phyloP scores from a whole-genome alignment of 2,329 filamentous ascomycete genomes.

The Lasiodiplodia gonubiensis region DNA sequence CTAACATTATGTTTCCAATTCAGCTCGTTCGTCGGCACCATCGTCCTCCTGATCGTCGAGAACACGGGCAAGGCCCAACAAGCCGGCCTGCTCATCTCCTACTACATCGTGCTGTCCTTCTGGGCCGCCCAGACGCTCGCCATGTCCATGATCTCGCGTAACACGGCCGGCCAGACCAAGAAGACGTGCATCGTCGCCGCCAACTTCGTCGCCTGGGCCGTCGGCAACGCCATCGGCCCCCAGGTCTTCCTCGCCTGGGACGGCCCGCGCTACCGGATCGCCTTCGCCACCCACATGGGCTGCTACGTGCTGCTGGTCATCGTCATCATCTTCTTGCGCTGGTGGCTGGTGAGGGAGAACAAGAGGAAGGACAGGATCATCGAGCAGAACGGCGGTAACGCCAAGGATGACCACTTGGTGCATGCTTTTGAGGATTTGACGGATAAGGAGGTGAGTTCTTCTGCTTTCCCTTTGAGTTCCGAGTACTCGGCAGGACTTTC shows the following conservation, averaged over 20 bases:
- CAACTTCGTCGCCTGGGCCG: constrained; percentile 73
- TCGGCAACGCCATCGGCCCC: constrained; percentile 70
- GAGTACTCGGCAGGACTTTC: background rate
- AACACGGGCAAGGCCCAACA: constrained; percentile 64
- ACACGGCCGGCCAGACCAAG: constrained; percentile 76
- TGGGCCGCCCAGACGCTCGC: constrained; percentile 74
- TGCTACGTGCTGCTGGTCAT: constrained; percentile 68
- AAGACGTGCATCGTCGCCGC: constrained; percentile 70
- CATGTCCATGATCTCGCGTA: constrained; percentile 71
- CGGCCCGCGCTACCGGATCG: constrained; percentile 70
- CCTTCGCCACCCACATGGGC: constrained; percentile 71
- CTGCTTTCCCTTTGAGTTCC: background rate
- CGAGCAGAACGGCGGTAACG: constrained; percentile 49
- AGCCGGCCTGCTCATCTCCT: constrained; percentile 71
- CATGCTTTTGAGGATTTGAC: constrained; percentile 69
- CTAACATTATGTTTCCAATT: background rate
- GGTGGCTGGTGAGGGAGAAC: constrained; percentile 64
- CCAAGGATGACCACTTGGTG: constrained; percentile 49
- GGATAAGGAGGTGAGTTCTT: constrained; percentile 53
- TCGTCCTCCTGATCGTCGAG: constrained; percentile 71
- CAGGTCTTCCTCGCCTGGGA: constrained; percentile 69
- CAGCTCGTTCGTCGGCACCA: constrained; percentile 70
- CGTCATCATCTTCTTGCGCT: constrained; percentile 63
- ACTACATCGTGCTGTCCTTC: constrained; percentile 79
- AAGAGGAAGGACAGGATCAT: constrained; percentile 60